Evolutionary conservation across 371 early-diverging fungal genomes (phyloP).

Genomic region (Coemansia sp.): DNA sequence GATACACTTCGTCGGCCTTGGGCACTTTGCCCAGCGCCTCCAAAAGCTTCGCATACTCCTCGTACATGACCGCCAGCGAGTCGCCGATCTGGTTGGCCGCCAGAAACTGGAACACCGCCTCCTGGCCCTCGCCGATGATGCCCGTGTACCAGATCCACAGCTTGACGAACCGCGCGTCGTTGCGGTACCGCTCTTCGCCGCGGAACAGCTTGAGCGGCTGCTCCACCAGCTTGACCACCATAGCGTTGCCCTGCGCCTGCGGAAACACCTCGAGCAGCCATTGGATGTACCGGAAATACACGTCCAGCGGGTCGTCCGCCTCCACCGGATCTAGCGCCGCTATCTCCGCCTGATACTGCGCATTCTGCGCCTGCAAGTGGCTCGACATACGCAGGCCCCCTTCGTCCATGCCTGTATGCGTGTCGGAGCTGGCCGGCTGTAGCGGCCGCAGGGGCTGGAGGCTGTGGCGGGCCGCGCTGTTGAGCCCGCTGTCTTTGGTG

Average conservation of each 20-base stretch:
- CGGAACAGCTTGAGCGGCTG: constrained; percentile 60
- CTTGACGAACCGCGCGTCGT: constrained; percentile 75
- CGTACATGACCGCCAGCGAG: constrained; percentile 66
- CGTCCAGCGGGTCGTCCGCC: constrained; percentile 77
- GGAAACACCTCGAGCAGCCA: constrained; percentile 74
- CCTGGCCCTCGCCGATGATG: constrained; percentile 54
- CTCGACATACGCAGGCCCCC: constrained; percentile 7
- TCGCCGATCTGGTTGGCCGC: constrained; percentile 70
- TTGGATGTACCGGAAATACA: constrained; percentile 67
- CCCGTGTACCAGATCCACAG: constrained; percentile 72
- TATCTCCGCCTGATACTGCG: constrained; percentile 55
- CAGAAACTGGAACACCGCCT: constrained; percentile 70
- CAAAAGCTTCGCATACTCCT: constrained; percentile 69
- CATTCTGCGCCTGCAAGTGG: constrained; percentile 47
- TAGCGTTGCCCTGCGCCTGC: constrained; percentile 59
- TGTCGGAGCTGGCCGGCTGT: background rate
- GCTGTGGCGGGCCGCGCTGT: constrained; percentile 16
- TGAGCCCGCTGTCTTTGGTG: constrained; percentile 7
- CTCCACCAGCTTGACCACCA: constrained; percentile 61
- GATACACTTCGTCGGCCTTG: constrained; percentile 59
- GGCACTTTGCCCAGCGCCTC: constrained; percentile 56
- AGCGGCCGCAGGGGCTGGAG: constrained; percentile 23
- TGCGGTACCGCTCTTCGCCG: constrained; percentile 63
- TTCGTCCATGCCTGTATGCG: background rate
- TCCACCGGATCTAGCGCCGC: constrained; percentile 52